Base-by-base conservation (phyloP, 768 basidiomycete genomes). In the Clitopilus passeckerianus region DNA sequence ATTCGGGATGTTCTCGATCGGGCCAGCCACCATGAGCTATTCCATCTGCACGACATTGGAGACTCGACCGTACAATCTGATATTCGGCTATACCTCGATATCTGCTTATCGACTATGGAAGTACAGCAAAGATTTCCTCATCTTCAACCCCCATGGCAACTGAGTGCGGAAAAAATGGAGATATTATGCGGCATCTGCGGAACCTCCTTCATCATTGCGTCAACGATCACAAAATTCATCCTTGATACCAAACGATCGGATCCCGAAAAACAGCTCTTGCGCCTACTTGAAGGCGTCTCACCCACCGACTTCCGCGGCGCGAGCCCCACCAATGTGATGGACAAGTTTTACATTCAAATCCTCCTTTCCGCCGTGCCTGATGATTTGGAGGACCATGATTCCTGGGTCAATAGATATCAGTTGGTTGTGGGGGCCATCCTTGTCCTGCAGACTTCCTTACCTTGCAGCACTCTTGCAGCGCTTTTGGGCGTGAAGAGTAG, bases 31-130 rank as follows among this genome's bases (percentile, higher is more conserved):
- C 57, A 30, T 27, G 41, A 46, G 9, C 41, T 35, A 57, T 57
- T 57, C 43, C 43, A 46, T 33, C 57, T 57, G 30, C 57, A 57
- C 16, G 43, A 57, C n/a, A 50, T 57, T 24, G 57, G 46, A 24
- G 43, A 16, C 8, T 23, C n/a, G 8, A 34, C 46, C 30, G 57
- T 57, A 18, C 7, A 57, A 10, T 23, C 41, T 3, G 57, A 57
- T 33, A 57, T 57, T 16, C 24, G 43, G 1, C 10, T 57, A 6
- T 57, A 44, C 16, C 27, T 50, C 6, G 44, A 46, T 18, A 9
- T 46, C 44, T 20, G 18, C 18, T 18, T 46, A 6, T 46, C 44
- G n/a, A 18, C 18, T n/a, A 6, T 6, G 9, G 12, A 46, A 20
- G 44, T 46, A 18, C 8, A 18, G n/a, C 8, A 46, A n/a, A 7